phyloP scores from a whole-genome alignment of 2,329 filamentous ascomycete species.

The Ceratocystis lukuohia region DNA sequence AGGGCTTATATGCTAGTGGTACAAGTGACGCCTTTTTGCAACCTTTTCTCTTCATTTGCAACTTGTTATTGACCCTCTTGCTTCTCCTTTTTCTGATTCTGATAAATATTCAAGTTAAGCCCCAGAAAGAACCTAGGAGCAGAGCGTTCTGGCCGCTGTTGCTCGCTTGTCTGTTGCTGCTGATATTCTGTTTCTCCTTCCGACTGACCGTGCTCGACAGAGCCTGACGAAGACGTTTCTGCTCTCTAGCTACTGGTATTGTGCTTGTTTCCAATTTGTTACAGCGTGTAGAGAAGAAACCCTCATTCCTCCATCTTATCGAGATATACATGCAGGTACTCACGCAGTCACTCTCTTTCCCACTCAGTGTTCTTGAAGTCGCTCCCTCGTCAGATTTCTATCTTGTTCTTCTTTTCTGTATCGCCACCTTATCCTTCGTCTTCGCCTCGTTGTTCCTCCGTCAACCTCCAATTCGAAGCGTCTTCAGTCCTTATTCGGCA shows the following conservation, averaged over 20 bases:
- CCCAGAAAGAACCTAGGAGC: too few species aligned
- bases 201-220: too few species aligned
- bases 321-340: too few species aligned
- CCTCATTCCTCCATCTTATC: neutral
- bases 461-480: neutral
- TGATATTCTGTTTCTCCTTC: too few species aligned
- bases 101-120: too few species aligned
- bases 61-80: neutral
- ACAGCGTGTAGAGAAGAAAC: neutral
- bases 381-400: neutral
- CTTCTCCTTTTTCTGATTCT: neutral
- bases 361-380: neutral
- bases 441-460: neutral
- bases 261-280: constrained; percentile 2
- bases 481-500: neutral
- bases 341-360: too few species aligned
- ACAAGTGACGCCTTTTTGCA: neutral
- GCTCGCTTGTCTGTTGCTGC: too few species aligned
- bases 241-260: neutral
- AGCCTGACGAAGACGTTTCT: neutral
- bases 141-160: too few species aligned
- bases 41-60: neutral
- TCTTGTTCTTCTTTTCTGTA: neutral
- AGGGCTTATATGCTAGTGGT: neutral
- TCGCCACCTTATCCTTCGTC: neutral